Conservation (phyloP, 139 green algal genomes). For the Haematococcus sp. region DNA sequence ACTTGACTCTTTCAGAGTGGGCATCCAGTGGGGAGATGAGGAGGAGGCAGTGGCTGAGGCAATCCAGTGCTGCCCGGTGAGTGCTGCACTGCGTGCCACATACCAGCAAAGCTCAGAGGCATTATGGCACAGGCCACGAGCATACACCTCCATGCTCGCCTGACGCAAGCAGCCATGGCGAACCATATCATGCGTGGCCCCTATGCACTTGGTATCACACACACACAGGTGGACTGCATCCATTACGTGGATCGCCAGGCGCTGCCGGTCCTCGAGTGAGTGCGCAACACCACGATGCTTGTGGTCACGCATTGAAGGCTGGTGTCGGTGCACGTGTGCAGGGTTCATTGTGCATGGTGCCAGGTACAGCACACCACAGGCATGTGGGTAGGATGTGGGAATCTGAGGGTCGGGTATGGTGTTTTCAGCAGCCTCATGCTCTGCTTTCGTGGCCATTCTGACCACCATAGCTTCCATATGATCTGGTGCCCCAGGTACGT, state of each 20-base stretch:
- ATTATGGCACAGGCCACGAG: too few species aligned
- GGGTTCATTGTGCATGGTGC: background rate
- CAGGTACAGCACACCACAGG: background rate
- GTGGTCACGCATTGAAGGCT: background rate
- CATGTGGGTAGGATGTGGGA: background rate
- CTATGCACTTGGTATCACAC: too few species aligned
- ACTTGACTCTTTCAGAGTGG: constrained; percentile 13
- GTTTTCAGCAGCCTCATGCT: background rate
- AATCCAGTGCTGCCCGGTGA: constrained; percentile 42
- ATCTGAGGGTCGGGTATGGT: background rate
- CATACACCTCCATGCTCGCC: too few species aligned
- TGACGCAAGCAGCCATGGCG: too few species aligned
- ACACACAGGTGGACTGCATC: constrained; percentile 35
- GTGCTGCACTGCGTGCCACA: too few species aligned
- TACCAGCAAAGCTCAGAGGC: too few species aligned
- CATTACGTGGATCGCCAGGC: constrained; percentile 17
- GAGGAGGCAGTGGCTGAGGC: constrained; percentile 29
- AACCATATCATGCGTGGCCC: too few species aligned
- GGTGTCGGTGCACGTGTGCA: background rate
- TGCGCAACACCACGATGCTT: background rate
- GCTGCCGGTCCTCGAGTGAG: background rate
- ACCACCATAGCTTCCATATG: constrained; percentile 3
- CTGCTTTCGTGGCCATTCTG: too few species aligned
- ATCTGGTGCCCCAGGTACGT: constrained; percentile 39
- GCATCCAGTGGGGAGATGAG: constrained; percentile 40